Evolutionary conservation across 768 basidiomycete species (phyloP), one percentile per base, ranked within the genome.

Genomic region (Cystobasidium ongulense): DNA sequence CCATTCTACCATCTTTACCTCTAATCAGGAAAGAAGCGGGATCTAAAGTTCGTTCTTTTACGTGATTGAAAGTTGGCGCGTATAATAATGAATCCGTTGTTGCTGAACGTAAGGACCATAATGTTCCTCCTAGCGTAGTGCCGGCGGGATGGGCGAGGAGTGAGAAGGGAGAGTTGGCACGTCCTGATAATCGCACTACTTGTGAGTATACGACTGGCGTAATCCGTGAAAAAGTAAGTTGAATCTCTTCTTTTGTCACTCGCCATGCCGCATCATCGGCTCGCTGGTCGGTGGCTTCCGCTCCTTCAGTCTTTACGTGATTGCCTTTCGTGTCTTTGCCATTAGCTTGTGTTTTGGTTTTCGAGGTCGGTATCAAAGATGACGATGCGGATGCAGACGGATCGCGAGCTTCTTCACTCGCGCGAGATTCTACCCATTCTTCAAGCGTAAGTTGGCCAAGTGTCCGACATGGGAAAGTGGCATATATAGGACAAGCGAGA

Each of bases 81-180:
- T 99, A 97, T 29, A 98, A 84, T 38, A 98, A 89, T 1, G 96
- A 97, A 1, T 94, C 95, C 7, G 77, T 72, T 0, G 93, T 92
- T 1, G 96, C 93, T 0, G 94, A 97, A n/a, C 96, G 88, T 75
- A 99, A 90, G 80, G 97, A 97, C 93, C 93, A 98, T 76, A 99
- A 90, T 4, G 94, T 92, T 53, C 95, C 96, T 74, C 96, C 96
- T 18, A 99, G 86, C 0, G 91, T 91, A 81, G 97, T 94, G 0
- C 95, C 96, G 15, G 92, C 90, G 78, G 90, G 89, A 82, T 93
- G 96, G 0, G 96, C 92, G 21, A 93, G 94, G 76, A 99, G 90
- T 1, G 92, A 94, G 78, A 94, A 83, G 21, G 80, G 93, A 90
- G 78, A 90, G 91, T 83, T 92, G 91, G 63, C 92, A 90, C 90